Percentiles rank a stretch among this genome's conserved stretches.
These are phyloP conservation scores for Kalaharituber pfeilii DNA, from an alignment of 2,329 filamentous ascomycete genomes.

Conservation along the genomic window DNA sequence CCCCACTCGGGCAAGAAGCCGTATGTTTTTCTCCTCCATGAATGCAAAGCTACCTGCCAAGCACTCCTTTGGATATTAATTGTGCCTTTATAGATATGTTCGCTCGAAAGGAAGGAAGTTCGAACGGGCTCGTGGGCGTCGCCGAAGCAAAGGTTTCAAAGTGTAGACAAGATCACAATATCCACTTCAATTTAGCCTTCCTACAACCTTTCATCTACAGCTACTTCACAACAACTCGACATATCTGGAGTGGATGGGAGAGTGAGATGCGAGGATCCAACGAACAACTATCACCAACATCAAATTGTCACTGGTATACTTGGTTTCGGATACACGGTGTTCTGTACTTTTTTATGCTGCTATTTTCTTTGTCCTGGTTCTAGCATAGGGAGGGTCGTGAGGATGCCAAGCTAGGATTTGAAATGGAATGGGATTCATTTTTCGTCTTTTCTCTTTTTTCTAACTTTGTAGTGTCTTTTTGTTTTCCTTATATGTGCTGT, in stretches of 20 bases:
- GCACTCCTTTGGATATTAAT: no score
- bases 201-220: slow-evolving; percentile 2
- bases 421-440: slow-evolving; percentile 10
- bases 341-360: slow-evolving; percentile 7
- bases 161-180: slow-evolving; percentile 46
- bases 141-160: slow-evolving; percentile 98
- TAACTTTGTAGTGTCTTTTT: no score
- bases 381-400: slow-evolving; percentile 3
- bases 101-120: slow-evolving; percentile 99
- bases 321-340: slow-evolving; percentile 2
- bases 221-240: slow-evolving; percentile 11
- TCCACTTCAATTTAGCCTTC: background rate
- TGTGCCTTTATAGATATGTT: slow-evolving; percentile 39
- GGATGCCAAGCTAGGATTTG: background rate
- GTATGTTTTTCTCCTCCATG: slow-evolving; percentile 34
- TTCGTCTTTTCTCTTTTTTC: slow-evolving; percentile 9
- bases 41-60: slow-evolving; percentile 52
- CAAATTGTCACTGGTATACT: slow-evolving; percentile 2
- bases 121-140: slow-evolving; percentile 96
- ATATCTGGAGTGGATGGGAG: slow-evolving; percentile 6
- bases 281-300: slow-evolving; percentile 9
- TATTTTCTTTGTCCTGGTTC: slow-evolving; percentile 5
- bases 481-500: slow-evolving; percentile 6
- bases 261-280: slow-evolving; percentile 4
- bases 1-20: slow-evolving; percentile 80